Base-by-base conservation (phyloP, 2,329 filamentous ascomycete genomes). In the Cryphonectria japonica region DNA sequence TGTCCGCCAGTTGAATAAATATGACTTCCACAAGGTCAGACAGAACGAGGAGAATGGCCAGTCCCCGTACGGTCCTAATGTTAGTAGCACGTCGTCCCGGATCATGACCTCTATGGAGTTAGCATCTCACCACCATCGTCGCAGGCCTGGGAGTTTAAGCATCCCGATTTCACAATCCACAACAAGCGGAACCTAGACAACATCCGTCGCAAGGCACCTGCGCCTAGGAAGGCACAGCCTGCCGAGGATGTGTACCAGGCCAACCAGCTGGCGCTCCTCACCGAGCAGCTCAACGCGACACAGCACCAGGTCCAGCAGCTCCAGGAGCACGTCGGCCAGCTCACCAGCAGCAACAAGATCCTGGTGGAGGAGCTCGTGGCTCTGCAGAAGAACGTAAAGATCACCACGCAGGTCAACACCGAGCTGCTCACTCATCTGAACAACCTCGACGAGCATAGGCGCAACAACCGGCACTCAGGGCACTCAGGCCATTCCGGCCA, bases 1-100 rank as follows among this genome's bases (percentile, higher is more conserved):
- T 79, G 95, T 98, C 71, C 92, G 95, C 65, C 95, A 98, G 80
- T 85, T 98, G 71, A 98, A 98, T 85, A 98, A 98, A 80, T 98
- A 97, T 81, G 95, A 97, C 79, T 99, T 99, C 77, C 96, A 99
- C 85, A 99, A 99, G 85, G 95, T 98, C 74, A 89, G 96, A 75
- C 93, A 95, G 77, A 97, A 94, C 75, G 94, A 97, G 78, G 94
- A 97, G 78, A 93, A 88, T 76, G 92, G 92, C 37, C 88, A 93
- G 76, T 94, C 93, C 70, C 92, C 91, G 8, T 97, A 97, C 77
- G 94, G 94, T 26, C 86, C 91, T 73, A 92, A 92, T 81, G 93
- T 96, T 50, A 65, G 71, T 71, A 39, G 46, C 19, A 8, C n/a
- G 63, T 59, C 32, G 62, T 61, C 29, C 62, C 9, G 26, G n/a